These are phyloP conservation scores for Pelargonium citronellum DNA, from an alignment of 441 rosid species.

Conservation along the genomic window DNA sequence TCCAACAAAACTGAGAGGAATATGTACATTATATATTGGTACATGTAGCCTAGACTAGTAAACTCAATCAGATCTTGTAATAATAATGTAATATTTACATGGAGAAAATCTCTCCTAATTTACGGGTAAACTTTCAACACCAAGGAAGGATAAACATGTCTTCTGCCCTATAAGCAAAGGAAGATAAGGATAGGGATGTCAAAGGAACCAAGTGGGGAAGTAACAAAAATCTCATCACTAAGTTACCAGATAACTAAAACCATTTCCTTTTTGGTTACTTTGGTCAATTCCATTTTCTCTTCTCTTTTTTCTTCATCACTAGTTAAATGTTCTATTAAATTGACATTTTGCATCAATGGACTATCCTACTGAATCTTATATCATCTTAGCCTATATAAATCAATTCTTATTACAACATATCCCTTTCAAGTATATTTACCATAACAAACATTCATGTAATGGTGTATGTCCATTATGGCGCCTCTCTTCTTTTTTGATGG, in stretches of 20 bases:
- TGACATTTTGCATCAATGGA: background rate
- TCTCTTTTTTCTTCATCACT: background rate
- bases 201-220: background rate
- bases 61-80: too few species aligned
- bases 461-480: background rate
- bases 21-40: too few species aligned
- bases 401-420: background rate
- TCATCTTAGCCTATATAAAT: background rate
- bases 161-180: too few species aligned
- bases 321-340: background rate
- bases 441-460: background rate
- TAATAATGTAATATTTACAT: too few species aligned
- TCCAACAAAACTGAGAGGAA: too few species aligned
- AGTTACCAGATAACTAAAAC: background rate
- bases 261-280: too few species aligned
- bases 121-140: too few species aligned
- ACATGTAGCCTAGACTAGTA: too few species aligned
- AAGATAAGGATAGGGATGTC: background rate
- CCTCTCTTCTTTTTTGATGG: background rate
- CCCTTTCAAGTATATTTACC: background rate
- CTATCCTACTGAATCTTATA: background rate
- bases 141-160: too few species aligned
- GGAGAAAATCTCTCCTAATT: too few species aligned
- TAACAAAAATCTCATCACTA: background rate
- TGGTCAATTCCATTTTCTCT: background rate